Base-by-base conservation (phyloP, 176 grass and related monocot genomes). In the Aegilops bicornis region DNA sequence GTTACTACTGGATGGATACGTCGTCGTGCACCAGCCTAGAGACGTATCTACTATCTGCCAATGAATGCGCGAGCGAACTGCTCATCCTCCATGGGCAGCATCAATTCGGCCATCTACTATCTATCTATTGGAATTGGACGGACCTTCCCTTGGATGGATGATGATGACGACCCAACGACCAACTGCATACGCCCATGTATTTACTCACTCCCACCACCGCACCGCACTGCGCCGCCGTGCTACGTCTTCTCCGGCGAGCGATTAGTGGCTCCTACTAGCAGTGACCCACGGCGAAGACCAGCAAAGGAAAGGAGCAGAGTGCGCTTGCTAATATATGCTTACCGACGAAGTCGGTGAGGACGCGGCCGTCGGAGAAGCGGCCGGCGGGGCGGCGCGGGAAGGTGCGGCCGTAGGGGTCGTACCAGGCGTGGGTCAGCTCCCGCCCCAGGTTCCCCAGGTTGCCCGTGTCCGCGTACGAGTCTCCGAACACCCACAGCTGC, bases 381-480 rank as follows among this genome's bases (percentile, higher is more conserved):
- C 93, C 95, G 56, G 92, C 42, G 64, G 93, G 95, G 75, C 79
- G 94, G 23, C 85, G 59, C 1, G 95, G 95, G 62, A 92, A 98
- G 69, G 93, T 89, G 1, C 12, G 5, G 85, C 95, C 93, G 78
- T 98, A 98, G 40, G 95, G 95, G 40, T 85, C 70, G 67, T 95
- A 98, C 93, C 95, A 98, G 1, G 85, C 87, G 43, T 87, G 86
- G 7, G 93, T 92, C 0, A 98, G 84, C 83, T 94, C 92, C 37
- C 91, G 83, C 30, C 93, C 96, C 4, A 95, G 90, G 58, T 90
- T 82, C 19, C 94, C 94, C 19, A 97, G 91, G 87, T 97, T 97
- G 8, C 95, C 95, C 10, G 95, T 95, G 82, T 98, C 95, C 19
- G 88, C 93, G 64, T 95, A 98, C n/a, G 95, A 98, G 61, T 98